A percentile compares a stretch with the other conserved stretches of the same genome.
These are phyloP conservation scores for Calonectria fujianensis DNA, from an alignment of 2,329 filamentous ascomycete species.

Conservation along the genomic window DNA sequence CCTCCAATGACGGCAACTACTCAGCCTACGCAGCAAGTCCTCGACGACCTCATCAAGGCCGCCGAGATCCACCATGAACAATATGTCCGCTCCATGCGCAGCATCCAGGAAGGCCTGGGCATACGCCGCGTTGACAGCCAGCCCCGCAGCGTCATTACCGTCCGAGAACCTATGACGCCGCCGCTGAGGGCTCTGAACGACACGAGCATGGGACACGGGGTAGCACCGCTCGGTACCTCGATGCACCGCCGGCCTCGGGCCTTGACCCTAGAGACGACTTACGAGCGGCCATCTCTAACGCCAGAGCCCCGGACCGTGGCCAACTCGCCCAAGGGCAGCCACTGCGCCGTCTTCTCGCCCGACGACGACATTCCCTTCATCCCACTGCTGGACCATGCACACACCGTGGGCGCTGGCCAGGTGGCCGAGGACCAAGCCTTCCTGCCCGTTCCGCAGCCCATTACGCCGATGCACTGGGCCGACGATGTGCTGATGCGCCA, in stretches of 20 bases:
- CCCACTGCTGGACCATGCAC: slow-evolving; percentile 53
- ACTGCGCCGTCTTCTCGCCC: slow-evolving; percentile 45
- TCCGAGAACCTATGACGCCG: slow-evolving; percentile 54
- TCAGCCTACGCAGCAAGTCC: slow-evolving; percentile 47
- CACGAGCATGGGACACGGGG: slow-evolving; percentile 2
- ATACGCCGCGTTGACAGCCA: slow-evolving; percentile 48
- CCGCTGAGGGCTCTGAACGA: slow-evolving; percentile 53
- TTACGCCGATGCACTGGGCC: slow-evolving; percentile 57
- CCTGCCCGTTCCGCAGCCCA: slow-evolving; percentile 43
- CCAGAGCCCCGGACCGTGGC: slow-evolving; percentile 50
- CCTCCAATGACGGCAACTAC: slow-evolving; percentile 46
- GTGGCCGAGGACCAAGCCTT: slow-evolving; percentile 44
- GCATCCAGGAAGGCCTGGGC: slow-evolving; percentile 55
- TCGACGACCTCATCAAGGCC: slow-evolving; percentile 60
- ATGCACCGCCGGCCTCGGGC: slow-evolving; percentile 51
- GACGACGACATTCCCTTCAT: slow-evolving; percentile 60
- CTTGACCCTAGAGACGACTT: slow-evolving; percentile 56
- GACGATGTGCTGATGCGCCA: slow-evolving; percentile 66
- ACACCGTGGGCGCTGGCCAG: slow-evolving; percentile 23
- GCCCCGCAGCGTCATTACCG: slow-evolving; percentile 41
- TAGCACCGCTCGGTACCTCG: slow-evolving; percentile 29
- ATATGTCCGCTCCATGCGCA: slow-evolving; percentile 56
- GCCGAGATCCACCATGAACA: slow-evolving; percentile 61
- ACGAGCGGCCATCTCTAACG: slow-evolving; percentile 51
- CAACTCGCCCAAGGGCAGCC: slow-evolving; percentile 50